Percentiles rank a stretch among this genome's conserved stretches.
Evolutionary conservation across 2,329 filamentous ascomycete species (phyloP).

Genomic region (Emergomyces orientalis): DNA sequence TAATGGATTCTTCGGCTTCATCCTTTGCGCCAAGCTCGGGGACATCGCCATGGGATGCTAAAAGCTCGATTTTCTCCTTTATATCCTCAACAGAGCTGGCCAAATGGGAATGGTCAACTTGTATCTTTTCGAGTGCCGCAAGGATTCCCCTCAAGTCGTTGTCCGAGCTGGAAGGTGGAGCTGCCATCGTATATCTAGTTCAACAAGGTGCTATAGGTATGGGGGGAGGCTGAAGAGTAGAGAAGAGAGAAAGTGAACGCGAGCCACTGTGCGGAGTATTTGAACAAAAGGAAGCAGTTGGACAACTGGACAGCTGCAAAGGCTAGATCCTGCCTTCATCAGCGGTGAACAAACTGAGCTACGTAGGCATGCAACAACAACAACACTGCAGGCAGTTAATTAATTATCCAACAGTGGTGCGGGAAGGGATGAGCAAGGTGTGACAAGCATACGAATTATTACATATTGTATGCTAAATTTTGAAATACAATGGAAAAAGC

Average conservation of each 20-base stretch:
- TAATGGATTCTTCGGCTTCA: neutral
- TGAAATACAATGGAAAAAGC: too few relatives aligned
- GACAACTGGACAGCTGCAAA: neutral
- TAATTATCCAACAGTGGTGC: too few relatives aligned
- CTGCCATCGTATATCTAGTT: neutral
- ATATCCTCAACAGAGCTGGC: slow-evolving; percentile 3
- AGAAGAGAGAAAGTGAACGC: neutral
- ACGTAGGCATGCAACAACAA: too few relatives aligned
- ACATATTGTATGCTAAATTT: too few relatives aligned
- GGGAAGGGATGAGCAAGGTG: too few relatives aligned
- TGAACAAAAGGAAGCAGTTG: neutral
- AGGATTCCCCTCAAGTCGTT: neutral
- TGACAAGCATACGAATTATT: too few relatives aligned
- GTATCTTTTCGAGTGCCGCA: neutral
- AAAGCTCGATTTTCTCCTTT: neutral
- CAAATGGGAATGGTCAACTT: slow-evolving; percentile 4
- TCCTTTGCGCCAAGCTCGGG: neutral
- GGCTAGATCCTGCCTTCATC: too few relatives aligned
- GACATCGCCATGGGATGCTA: neutral
- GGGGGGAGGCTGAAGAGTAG: neutral
- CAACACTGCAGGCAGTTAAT: too few relatives aligned
- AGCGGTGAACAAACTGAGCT: too few relatives aligned
- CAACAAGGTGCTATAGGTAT: too few relatives aligned
- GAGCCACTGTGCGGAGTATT: neutral
- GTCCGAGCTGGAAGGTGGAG: neutral